Evolutionary conservation across 2,329 filamentous ascomycete species (phyloP).

Genomic region (Endothia cerciana): DNA sequence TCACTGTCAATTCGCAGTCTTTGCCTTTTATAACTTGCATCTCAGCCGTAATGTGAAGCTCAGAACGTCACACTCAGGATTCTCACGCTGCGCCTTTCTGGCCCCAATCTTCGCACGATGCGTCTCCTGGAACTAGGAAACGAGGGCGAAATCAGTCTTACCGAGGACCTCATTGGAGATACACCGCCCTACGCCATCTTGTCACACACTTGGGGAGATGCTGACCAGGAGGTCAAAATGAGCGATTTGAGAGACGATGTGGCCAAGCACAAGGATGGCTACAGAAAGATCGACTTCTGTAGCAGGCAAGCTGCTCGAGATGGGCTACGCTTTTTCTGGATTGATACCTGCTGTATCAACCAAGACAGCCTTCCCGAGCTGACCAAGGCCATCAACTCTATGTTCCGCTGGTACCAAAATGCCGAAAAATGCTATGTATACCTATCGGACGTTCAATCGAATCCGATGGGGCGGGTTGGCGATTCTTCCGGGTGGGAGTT

Average conservation of each 20-base stretch:
- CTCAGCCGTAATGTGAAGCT: too few species aligned
- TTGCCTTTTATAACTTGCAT: too few species aligned
- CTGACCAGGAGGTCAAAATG: not conserved
- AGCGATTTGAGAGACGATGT: not conserved
- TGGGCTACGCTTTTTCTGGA: not conserved
- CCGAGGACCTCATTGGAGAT: not conserved
- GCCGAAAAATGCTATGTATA: not conserved
- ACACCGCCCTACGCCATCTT: not conserved
- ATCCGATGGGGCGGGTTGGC: too few species aligned
- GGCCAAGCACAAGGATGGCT: not conserved
- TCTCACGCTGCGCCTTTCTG: too few species aligned
- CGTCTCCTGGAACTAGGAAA: not conserved
- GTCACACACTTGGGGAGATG: not conserved
- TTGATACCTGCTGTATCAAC: not conserved
- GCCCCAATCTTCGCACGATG: too few species aligned
- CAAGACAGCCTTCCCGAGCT: not conserved
- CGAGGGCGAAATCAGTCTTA: not conserved
- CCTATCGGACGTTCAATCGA: not conserved
- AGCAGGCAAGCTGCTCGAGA: not conserved
- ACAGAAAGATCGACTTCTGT: not conserved
- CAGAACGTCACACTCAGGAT: too few species aligned
- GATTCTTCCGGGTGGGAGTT: too few species aligned
- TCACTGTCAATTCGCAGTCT: too few species aligned
- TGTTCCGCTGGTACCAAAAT: not conserved
- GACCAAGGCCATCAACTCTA: not conserved